Evolutionary conservation across 257 asterid species (phyloP), one percentile per base, ranked within the genome.

Genomic region (Gentiana dahurica): DNA sequence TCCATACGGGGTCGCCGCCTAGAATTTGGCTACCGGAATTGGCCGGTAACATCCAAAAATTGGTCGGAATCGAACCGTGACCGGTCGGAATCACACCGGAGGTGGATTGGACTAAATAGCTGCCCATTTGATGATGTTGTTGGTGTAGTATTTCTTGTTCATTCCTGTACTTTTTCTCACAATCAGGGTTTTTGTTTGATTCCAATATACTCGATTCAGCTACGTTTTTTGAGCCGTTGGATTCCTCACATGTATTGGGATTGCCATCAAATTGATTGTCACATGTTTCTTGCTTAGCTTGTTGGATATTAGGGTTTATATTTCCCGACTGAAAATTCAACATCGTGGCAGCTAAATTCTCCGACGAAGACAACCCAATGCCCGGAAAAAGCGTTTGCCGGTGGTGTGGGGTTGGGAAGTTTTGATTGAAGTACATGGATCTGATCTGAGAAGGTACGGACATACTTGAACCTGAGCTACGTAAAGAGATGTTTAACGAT

Each of bases 401-500:
- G 12, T 90, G 74, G 34, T 68, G 94, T 3, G 83, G 46, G 10
- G 2, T 41, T 8, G 82, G 53, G n/a, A 75, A 87, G 52, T 59
- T 78, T 1, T 91, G 94, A 59, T 58, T 81, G 65, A 85, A 84
- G 53, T 87, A 86, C 3, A 84, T 49, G 4, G 98, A 87, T 67
- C 94, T 68, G 7, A 87, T 74, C 65, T 90, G 98, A 9, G 96
- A 91, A 3, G 98, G 94, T 4, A 85, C 89, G 53, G 98, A 91
- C 89, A 91, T 84, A 79, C 83, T 84, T 0, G 98, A 87, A 2
- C 96, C 89, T 0, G 98, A 87, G 79, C 95, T 85, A 0, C 98
- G 95, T 3, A 87, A 75, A 0, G 95, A 87, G 24, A 91, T 91
- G 49, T 91, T 91, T 0, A 91, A 79, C 0, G 98, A 91, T 0